Base-by-base conservation (phyloP, 23 red algal species). In the Cyanidium caldarium region DNA sequence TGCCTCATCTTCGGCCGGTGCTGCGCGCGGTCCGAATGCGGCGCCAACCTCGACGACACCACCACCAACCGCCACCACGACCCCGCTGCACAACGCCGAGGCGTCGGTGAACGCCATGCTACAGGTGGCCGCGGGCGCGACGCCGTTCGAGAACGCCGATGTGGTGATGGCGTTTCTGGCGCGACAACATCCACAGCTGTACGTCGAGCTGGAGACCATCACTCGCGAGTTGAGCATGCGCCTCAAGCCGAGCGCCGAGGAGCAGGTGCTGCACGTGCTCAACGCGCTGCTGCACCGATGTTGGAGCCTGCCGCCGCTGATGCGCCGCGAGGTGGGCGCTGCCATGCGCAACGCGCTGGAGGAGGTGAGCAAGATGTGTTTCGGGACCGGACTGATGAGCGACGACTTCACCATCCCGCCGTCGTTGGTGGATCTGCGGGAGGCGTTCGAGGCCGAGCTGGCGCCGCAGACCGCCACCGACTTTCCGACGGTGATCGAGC, bases 381-480 rank as follows among this genome's bases (percentile, higher is more conserved):
- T 98, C 75, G 80, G 80, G 1, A 98, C 84, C 34, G 75, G 77
- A 28, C 33, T 73, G 10, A 40, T 37, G 0, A 31, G 23, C 36
- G 57, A 57, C 1, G 70, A 81, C 19, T 75, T 81, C 14, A 65
- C 65, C 26, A 37, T 77, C 1, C 76, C 58, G 40, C 65, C 73
- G 36, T 68, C 72, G 31, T 61, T 98, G 1, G 45, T 74, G 2
- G 92, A 98, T 58, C 65, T 98, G 44, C 87, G 87, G 39, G 76
- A 74, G 44, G 77, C 92, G 21, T 98, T 98, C 71, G 92, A 84
- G 29, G 82, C 77, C 15, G 92, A 98, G 37, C 41, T 98, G 33
- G 80, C 92, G 30, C 92, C 92, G 0, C 84, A 86, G 56, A 88
- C 81, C 1, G 84, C 92, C 7, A 82, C 75, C 30, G 72, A 98